A percentile compares a stretch with the other conserved stretches of the same genome.
These are phyloP conservation scores for Colletotrichum truncatum DNA, from an alignment of 2,329 filamentous ascomycete genomes.

Conservation along the genomic window DNA sequence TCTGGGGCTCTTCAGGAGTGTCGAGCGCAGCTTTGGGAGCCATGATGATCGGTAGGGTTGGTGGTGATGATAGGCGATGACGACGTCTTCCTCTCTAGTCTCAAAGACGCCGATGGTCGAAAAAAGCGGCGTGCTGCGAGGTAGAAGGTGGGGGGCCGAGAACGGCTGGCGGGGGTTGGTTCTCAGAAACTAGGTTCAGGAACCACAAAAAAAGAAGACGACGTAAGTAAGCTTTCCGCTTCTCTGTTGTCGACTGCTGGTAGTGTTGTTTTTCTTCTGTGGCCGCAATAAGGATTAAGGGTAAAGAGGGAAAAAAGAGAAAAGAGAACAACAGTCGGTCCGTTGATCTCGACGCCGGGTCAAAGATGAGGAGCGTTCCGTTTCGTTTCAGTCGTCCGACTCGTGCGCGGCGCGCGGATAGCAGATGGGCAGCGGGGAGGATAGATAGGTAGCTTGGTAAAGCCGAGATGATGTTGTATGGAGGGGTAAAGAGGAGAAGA, in stretches of 20 bases:
- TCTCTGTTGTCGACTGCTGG: not conserved
- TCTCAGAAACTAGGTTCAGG: constrained; percentile 9
- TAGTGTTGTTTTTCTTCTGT: not conserved
- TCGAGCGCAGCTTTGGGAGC: constrained; percentile 47
- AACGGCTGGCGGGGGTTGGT: constrained; percentile 23
- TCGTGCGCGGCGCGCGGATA: not conserved
- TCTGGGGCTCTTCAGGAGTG: constrained; percentile 59
- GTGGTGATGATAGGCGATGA: constrained; percentile 12
- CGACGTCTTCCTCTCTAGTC: constrained; percentile 13
- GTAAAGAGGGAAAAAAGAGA: not conserved
- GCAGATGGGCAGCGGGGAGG: not conserved
- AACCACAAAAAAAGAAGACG: not conserved
- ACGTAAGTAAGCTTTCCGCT: not conserved
- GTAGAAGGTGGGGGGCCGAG: constrained; percentile 31
- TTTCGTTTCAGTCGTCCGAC: constrained; percentile 15
- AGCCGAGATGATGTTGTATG: not conserved
- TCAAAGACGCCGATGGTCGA: constrained; percentile 10
- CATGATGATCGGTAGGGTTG: constrained; percentile 36
- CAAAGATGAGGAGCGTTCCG: constrained; percentile 3
- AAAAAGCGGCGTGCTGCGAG: constrained; percentile 26
- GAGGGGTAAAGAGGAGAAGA: not conserved
- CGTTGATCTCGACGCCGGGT: constrained; percentile 12
- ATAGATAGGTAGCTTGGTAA: not conserved
- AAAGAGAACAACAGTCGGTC: not conserved
- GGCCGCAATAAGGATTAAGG: too few species aligned